Percentiles rank a stretch among this genome's conserved stretches.
Conservation (phyloP, 108 stramenopile genomes). For the Nannochloropsis oceanica region DNA sequence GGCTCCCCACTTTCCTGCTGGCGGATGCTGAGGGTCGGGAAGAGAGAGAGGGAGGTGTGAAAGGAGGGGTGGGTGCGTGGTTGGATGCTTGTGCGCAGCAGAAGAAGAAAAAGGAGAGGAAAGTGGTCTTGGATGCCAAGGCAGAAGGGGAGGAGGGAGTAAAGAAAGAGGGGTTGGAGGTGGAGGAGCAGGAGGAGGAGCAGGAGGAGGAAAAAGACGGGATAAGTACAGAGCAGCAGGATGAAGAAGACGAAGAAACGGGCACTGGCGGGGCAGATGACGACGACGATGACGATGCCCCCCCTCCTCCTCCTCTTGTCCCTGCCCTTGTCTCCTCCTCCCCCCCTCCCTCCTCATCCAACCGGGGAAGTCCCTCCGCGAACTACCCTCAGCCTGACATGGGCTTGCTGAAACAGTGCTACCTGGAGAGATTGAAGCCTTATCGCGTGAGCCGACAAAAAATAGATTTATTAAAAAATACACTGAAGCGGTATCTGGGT, state of each 20-base stretch:
- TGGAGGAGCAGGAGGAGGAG: not conserved
- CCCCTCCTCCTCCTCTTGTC: not conserved
- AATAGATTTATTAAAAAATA: slow-evolving; percentile 41
- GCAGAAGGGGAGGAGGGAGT: slow-evolving; percentile 18
- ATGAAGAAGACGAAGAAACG: not conserved
- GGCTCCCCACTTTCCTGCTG: slow-evolving; percentile 76
- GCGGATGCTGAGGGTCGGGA: slow-evolving; percentile 18
- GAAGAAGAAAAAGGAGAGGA: not conserved
- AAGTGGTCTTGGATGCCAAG: not conserved
- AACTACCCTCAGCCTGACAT: not conserved
- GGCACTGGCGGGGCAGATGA: slow-evolving; percentile 8
- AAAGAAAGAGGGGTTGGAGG: not conserved
- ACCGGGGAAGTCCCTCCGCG: not conserved
- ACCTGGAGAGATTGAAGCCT: not conserved
- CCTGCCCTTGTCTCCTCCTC: not conserved
- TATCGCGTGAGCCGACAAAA: slow-evolving; percentile 20
- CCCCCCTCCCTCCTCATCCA: not conserved
- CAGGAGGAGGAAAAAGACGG: not conserved
- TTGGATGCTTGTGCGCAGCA: not conserved
- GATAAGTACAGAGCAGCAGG: not conserved
- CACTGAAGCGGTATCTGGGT: slow-evolving; percentile 57
- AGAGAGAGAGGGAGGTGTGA: no score
- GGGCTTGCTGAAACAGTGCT: not conserved
- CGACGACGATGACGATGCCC: not conserved
- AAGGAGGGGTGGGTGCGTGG: slow-evolving; percentile 20